A percentile compares a stretch with the other conserved stretches of the same genome.
Conservation (phyloP, 352 stramenopile genomes). For the Thalassiosira exigua region DNA sequence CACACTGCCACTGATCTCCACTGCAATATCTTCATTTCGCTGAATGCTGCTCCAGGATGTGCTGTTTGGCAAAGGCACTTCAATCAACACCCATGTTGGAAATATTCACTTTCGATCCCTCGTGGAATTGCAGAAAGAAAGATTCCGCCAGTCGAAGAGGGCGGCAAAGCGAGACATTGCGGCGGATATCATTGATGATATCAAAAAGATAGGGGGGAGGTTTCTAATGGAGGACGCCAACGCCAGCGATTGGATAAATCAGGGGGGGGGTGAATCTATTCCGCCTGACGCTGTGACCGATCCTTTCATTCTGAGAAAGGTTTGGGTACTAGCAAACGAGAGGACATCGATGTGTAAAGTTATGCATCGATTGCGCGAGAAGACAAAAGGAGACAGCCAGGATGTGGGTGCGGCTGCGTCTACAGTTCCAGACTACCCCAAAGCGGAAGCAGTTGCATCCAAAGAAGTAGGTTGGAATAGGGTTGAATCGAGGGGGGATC, state of each 20-base stretch:
- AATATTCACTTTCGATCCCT: slow-evolving; percentile 41
- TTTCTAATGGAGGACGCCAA: slow-evolving; percentile 28
- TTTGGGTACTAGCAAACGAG: background rate
- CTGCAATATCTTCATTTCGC: too few species aligned
- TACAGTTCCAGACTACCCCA: background rate
- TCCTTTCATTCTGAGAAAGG: background rate
- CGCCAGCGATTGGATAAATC: too few species aligned
- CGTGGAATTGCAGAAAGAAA: slow-evolving; percentile 19
- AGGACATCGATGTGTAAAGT: background rate
- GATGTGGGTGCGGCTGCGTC: background rate
- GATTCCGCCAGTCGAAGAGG: slow-evolving; percentile 4
- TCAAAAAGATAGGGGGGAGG: slow-evolving; percentile 4
- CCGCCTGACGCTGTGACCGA: background rate
- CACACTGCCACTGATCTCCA: too few species aligned
- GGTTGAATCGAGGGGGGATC: too few species aligned
- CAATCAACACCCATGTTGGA: slow-evolving; percentile 36
- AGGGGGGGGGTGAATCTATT: background rate
- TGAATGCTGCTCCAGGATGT: slow-evolving; percentile 49
- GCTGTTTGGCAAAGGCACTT: slow-evolving; percentile 36
- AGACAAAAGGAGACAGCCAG: background rate
- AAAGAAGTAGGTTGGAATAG: background rate
- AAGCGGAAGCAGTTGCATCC: background rate
- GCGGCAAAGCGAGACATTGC: slow-evolving; percentile 39
- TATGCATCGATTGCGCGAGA: slow-evolving; percentile 5
- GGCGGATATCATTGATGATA: slow-evolving; percentile 26